Evolutionary conservation across 768 basidiomycete genomes (phyloP).

Genomic region (Trametes cingulata): DNA sequence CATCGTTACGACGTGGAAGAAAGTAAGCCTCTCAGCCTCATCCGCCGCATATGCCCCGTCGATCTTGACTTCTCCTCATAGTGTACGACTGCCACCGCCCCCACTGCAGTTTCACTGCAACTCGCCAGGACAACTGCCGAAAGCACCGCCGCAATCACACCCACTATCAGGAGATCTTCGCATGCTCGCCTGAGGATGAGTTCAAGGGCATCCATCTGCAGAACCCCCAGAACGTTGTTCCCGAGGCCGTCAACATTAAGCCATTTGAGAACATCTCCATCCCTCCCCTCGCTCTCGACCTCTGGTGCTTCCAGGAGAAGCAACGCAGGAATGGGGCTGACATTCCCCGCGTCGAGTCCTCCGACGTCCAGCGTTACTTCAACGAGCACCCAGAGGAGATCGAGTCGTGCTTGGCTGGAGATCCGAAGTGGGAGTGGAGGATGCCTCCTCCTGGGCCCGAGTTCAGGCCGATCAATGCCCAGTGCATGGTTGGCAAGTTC

Average conservation of each 20-base stretch:
- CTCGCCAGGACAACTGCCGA: constrained; percentile 73
- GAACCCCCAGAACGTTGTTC: background rate
- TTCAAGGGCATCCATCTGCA: constrained; percentile 20
- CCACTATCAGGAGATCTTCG: constrained; percentile 17
- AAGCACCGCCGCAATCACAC: constrained; percentile 71
- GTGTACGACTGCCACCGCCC: constrained; percentile 54
- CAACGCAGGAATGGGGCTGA: background rate
- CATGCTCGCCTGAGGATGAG: constrained; percentile 18
- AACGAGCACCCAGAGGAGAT: constrained; percentile 10
- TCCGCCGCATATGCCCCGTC: background rate
- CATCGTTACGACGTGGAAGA: constrained; percentile 69
- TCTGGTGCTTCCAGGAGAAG: constrained; percentile 8
- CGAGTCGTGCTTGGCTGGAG: constrained; percentile 1
- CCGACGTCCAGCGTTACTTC: constrained; percentile 12
- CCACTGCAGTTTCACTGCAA: constrained; percentile 70
- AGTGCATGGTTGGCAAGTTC: constrained; percentile 10
- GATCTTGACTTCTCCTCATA: constrained; percentile 22
- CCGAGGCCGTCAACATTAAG: background rate
- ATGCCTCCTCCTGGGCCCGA: constrained; percentile 8
- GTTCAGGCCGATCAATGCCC: background rate
- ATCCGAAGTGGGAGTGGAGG: constrained; percentile 7
- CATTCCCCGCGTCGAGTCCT: background rate
- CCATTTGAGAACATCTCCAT: constrained; percentile 8
- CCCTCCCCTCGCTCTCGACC: background rate
- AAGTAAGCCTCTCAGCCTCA: constrained; percentile 49